Percentiles rank a stretch among this genome's conserved stretches.
Evolutionary conservation across 371 early-diverging fungal species (phyloP).

Genomic region (Mortierella sp.): DNA sequence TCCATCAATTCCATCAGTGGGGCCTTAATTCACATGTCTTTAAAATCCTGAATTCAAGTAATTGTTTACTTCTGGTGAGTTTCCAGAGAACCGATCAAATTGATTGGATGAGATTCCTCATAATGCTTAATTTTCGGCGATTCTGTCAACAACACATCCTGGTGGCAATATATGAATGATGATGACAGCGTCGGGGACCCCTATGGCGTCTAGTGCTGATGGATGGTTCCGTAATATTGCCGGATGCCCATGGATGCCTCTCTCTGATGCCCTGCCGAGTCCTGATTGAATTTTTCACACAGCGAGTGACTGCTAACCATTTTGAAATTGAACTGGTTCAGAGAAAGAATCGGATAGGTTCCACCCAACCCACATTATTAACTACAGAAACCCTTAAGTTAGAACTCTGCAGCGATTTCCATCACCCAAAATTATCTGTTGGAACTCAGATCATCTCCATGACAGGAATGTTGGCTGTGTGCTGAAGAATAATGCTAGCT

Average conservation of each 20-base stretch:
- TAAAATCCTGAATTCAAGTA: not conserved
- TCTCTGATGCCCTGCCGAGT: not conserved
- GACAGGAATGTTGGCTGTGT: no score
- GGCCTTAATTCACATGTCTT: not conserved
- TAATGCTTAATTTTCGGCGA: not conserved
- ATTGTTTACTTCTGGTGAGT: not conserved
- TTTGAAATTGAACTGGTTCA: constrained; percentile 48
- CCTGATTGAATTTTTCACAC: not conserved
- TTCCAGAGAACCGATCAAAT: not conserved
- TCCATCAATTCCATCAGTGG: not conserved
- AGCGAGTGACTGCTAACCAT: constrained; percentile 32
- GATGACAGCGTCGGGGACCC: not conserved
- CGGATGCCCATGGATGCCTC: constrained; percentile 25
- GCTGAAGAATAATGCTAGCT: no score
- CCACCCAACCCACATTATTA: not conserved
- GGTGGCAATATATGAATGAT: not conserved
- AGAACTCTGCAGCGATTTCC: not conserved
- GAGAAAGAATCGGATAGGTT: constrained; percentile 32
- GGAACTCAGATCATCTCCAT: no score
- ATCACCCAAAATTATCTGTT: not conserved
- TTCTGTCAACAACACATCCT: not conserved
- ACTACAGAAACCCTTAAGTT: constrained; percentile 17
- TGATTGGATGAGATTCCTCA: not conserved
- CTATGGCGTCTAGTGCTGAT: not conserved
- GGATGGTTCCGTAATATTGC: constrained; percentile 23